Base-by-base conservation (phyloP, 2,329 filamentous ascomycete species). In the Aspergillus quadricinctus region DNA sequence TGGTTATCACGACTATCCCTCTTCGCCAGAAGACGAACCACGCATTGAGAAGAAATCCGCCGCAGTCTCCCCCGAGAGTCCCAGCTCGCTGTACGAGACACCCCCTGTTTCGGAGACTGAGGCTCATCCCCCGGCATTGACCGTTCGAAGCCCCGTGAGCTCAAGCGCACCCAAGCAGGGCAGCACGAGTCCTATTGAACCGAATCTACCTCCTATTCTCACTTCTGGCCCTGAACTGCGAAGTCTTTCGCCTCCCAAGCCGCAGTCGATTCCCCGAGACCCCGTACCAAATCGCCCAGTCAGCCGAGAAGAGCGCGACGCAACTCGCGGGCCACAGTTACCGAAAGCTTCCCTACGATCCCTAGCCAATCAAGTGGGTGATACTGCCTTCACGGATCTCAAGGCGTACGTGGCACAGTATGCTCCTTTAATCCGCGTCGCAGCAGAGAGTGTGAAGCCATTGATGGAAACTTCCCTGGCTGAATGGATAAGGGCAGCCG, bases 361-460 rank as follows among this genome's bases (percentile, higher is more conserved):
- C 7, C 58, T 72, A 51, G 73, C 75, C 19, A 72, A 69, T 54
- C 74, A 80, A 4, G 76, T 82, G n/a, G 77, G 78, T 2, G 86
- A 89, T 50, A 84, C 86, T 54, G 87, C 90, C 0, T 80, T 92
- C 50, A 75, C 81, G 7, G 83, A 87, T 11, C 96, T 96, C 69
- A 83, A 85, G 3, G 70, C 77, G 5, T 86, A 91, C 27, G 88
- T 89, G 3, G 83, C 81, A 21, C 89, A 92, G 68, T 82, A 94
- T 64, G 87, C 84, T 59, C 86, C 88, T 61, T 80, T 94, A 2
- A 95, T 96, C 68, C 81, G 85, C 40, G 74, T 93, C 46, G 89
- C 92, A 56, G 87, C 91, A 0, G 90, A 96, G 70, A 83, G 86
- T 31, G 79, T 87, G 29, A 86, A 84, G 60, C 85, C 89, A 0